These are phyloP conservation scores for Solanum ossicruentum DNA, from an alignment of 257 asterid species.

Conservation along the genomic window DNA sequence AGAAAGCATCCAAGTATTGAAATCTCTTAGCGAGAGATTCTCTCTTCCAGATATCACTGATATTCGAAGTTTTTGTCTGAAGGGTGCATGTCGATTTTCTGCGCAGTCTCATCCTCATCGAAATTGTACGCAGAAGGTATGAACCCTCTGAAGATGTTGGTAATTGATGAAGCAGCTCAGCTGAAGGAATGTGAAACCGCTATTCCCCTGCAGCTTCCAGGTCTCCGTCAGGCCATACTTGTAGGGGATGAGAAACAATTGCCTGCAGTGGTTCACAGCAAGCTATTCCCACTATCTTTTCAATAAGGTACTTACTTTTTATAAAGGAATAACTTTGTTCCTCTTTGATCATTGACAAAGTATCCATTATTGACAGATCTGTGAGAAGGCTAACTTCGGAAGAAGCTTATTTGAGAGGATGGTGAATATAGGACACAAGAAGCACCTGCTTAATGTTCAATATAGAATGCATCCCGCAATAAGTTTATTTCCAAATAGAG, in stretches of 20 bases:
- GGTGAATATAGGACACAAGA: slow-evolving; percentile 25
- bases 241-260: slow-evolving; percentile 57
- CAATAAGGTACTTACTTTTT: neutral
- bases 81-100: slow-evolving; percentile 21
- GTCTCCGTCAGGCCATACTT: slow-evolving; percentile 38
- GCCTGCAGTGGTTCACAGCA: slow-evolving; percentile 50
- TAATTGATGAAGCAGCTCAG: slow-evolving; percentile 59
- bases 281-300: slow-evolving; percentile 12
- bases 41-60: slow-evolving; percentile 10
- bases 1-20: slow-evolving; percentile 12
- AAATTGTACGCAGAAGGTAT: slow-evolving; percentile 8
- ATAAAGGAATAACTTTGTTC: neutral
- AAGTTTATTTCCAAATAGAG: slow-evolving; percentile 38
- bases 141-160: slow-evolving; percentile 15
- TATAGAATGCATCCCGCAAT: slow-evolving; percentile 55
- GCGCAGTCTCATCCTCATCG: slow-evolving; percentile 32
- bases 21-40: neutral
- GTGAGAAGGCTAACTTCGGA: slow-evolving; percentile 12
- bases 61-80: slow-evolving; percentile 15
- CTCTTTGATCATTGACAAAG: neutral
- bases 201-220: slow-evolving; percentile 38
- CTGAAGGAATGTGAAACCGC: slow-evolving; percentile 46
- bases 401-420: slow-evolving; percentile 58
- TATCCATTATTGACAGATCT: neutral
- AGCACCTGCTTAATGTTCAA: slow-evolving; percentile 40